Percentiles rank a stretch among this genome's conserved stretches.
Evolutionary conservation across 179 eudicot genomes (phyloP).

Genomic region (Silene coronaria): DNA sequence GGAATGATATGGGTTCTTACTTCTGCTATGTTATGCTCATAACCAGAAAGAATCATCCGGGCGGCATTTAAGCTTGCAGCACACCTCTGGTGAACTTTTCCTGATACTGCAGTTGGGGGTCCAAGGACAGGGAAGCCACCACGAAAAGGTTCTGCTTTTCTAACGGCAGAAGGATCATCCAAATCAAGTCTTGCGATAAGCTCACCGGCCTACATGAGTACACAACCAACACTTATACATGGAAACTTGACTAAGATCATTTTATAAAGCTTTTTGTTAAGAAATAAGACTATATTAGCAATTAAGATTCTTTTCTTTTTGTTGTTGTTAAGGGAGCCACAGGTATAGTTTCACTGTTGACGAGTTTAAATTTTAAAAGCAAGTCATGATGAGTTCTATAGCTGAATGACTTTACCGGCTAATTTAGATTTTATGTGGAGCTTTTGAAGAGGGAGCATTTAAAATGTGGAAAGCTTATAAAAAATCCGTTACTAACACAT

Average conservation of each 20-base stretch:
- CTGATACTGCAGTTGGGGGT: conserved; percentile 91
- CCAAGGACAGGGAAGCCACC: conserved; percentile 84
- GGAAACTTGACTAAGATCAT: background rate
- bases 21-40: conserved; percentile 89
- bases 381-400: background rate
- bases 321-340: too few relatives aligned
- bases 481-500: background rate
- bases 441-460: background rate
- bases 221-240: background rate
- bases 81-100: conserved; percentile 96
- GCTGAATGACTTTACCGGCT: background rate
- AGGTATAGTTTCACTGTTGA: background rate
- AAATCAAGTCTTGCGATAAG: conserved; percentile 89
- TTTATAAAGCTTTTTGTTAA: background rate
- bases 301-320: too few relatives aligned
- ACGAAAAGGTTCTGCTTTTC: conserved; percentile 95
- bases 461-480: conserved; percentile 1
- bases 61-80: conserved; percentile 91
- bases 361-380: background rate
- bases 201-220: conserved; percentile 73
- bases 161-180: conserved; percentile 98
- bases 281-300: too few relatives aligned
- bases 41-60: conserved; percentile 91
- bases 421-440: background rate
- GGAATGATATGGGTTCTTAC: conserved; percentile 37